Percentiles rank a stretch among this genome's conserved stretches.
Evolutionary conservation across 352 stramenopile genomes (phyloP).

Genomic region (Phytopythium oedochilum): DNA sequence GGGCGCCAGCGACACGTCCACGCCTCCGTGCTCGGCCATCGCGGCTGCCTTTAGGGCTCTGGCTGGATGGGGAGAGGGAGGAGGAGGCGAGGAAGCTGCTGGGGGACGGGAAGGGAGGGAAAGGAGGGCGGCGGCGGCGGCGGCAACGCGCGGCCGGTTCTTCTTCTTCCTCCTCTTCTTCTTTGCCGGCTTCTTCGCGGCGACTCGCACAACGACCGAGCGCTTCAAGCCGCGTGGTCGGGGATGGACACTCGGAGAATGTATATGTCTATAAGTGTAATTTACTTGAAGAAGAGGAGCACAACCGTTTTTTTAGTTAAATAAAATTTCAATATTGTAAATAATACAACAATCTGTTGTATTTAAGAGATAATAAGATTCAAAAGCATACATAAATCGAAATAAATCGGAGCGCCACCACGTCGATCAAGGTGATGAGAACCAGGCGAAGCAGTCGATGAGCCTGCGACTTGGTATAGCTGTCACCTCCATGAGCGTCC

Average conservation of each 20-base stretch:
- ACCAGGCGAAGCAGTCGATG: too few relatives aligned
- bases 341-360: too few relatives aligned
- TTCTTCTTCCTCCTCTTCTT: background rate
- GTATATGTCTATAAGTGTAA: background rate
- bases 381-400: too few relatives aligned
- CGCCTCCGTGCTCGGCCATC: constrained; percentile 40
- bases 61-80: background rate
- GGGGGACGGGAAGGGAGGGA: background rate
- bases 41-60: too few relatives aligned
- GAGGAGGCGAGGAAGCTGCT: background rate
- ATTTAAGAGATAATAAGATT: too few relatives aligned
- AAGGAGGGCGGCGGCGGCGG: background rate
- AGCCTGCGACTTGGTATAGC: too few relatives aligned
- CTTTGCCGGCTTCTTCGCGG: background rate
- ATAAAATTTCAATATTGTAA: too few relatives aligned
- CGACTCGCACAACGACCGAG: background rate
- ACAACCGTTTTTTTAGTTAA: too few relatives aligned
- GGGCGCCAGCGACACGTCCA: constrained; percentile 56
- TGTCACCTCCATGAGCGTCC: too few relatives aligned
- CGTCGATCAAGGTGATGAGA: too few relatives aligned
- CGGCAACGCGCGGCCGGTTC: background rate
- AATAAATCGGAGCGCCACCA: too few relatives aligned
- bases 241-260: background rate
- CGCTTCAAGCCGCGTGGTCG: constrained; percentile 5
- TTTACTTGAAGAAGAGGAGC: background rate